A percentile compares a stretch with the other conserved stretches of the same genome.
phyloP scores from a whole-genome alignment of 345 rosid genomes.

The Psidium guajava region DNA sequence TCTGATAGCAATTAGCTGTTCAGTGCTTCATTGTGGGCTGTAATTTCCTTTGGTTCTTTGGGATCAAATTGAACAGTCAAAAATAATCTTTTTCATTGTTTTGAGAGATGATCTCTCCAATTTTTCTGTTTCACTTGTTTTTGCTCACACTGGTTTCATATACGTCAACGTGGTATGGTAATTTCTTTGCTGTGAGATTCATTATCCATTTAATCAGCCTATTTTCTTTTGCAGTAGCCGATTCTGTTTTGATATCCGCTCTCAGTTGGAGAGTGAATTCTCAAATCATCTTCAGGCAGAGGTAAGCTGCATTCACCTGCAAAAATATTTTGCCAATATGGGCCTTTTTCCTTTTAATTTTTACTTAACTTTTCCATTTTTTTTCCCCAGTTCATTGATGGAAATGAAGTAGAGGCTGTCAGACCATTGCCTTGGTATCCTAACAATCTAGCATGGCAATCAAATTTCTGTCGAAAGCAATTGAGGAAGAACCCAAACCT shows the following conservation, averaged over 20 bases:
- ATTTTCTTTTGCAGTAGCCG: slow-evolving; percentile 49
- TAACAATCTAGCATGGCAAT: slow-evolving; percentile 84
- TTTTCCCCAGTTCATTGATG: slow-evolving; percentile 41
- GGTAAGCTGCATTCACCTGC: slow-evolving; percentile 13
- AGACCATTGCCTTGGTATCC: slow-evolving; percentile 92
- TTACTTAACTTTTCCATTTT: background rate
- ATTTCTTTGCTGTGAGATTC: background rate
- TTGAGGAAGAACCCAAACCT: slow-evolving; percentile 82
- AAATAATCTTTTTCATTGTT: background rate
- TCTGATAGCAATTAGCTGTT: background rate
- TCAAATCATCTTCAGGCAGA: slow-evolving; percentile 62
- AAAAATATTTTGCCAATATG: background rate
- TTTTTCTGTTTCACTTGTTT: background rate
- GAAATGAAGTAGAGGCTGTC: slow-evolving; percentile 60
- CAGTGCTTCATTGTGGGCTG: background rate
- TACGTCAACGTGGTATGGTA: background rate
- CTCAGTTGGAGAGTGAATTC: slow-evolving; percentile 76
- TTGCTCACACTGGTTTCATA: background rate
- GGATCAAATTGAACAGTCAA: background rate
- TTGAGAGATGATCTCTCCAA: background rate
- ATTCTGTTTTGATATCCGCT: slow-evolving; percentile 55
- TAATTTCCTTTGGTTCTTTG: background rate
- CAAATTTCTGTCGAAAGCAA: slow-evolving; percentile 85
- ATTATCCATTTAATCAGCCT: background rate
- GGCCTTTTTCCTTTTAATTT: background rate